These are phyloP conservation scores for Hanseniaspora clermontiae DNA, from an alignment of 805 yeast genomes.

Conservation along the genomic window DNA sequence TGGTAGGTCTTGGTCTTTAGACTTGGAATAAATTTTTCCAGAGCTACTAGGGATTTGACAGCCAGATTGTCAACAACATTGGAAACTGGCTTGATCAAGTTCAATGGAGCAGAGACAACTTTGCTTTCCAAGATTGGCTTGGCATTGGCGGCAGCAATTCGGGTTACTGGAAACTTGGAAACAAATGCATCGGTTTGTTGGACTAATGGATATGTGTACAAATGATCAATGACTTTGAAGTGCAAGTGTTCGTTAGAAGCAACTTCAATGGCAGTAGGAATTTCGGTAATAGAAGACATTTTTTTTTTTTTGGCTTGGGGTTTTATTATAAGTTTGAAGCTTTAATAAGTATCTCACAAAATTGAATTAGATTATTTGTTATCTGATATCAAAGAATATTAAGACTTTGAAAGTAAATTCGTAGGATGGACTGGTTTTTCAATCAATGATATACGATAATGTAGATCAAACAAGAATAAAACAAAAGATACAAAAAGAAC, in stretches of 20 bases:
- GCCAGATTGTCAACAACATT: conserved; percentile 39
- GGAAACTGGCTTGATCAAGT: conserved; percentile 32
- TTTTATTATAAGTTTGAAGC: not conserved
- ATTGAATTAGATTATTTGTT: not conserved
- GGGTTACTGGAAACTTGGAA: conserved; percentile 30
- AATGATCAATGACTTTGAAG: conserved; percentile 31
- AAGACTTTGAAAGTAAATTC: not conserved
- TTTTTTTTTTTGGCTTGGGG: no score
- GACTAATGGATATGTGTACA: conserved; percentile 39
- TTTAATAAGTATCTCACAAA: not conserved
- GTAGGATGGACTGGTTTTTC: not conserved
- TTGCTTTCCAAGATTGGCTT: conserved; percentile 27
- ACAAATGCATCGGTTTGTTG: conserved; percentile 30
- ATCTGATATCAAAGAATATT: not conserved
- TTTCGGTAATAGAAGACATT: not conserved
- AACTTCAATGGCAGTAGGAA: not conserved
- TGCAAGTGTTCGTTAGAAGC: conserved; percentile 10
- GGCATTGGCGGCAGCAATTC: conserved; percentile 25
- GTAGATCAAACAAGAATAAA: not conserved
- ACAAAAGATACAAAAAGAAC: not conserved
- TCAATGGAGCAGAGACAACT: conserved; percentile 22
- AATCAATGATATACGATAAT: not conserved
- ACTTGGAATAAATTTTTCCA: conserved; percentile 51
- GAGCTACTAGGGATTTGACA: conserved; percentile 40
- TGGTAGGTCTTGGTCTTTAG: conserved; percentile 42